Base-by-base conservation (phyloP, 176 grass and related monocot species). In the Alloteropsis semialata region DNA sequence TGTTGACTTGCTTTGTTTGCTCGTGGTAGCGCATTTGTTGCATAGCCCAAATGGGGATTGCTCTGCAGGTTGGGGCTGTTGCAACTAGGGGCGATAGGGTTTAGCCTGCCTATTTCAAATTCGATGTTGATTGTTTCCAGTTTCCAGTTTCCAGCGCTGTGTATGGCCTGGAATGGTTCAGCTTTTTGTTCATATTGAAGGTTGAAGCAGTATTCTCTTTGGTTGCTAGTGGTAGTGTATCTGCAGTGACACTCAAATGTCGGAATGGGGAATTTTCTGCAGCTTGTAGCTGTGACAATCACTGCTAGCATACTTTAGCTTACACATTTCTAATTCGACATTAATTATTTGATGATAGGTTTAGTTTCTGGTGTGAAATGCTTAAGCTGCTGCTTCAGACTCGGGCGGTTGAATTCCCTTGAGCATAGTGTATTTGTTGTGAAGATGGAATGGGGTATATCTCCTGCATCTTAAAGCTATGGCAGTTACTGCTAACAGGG, bases 191-290 rank as follows among this genome's bases (percentile, higher is more conserved):
- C 39, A 22, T 45, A 37, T 2, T 48, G 28, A 21, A 18, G 44
- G n/a, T n/a, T n/a, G n/a, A n/a, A 3, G 0, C 1, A 71, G 54
- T 24, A 24, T 56, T 5, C 29, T 46, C 57, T 65, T 54, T 71
- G 2, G 6, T 10, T 70, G 12, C 54, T 56, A 28, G 10, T 11
- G 12, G 15, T 59, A 36, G 29, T 53, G 51, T 59, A 13, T 19
- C 48, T 48, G 6, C 62, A 44, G 25, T 62, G 29, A 79, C 32
- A 24, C 43, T 17, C 13, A 10, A 80, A 79, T n/a, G n/a, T n/a
- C n/a, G n/a, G n/a, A n/a, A n/a, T 86, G 32, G 66, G 60, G 56
- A 58, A 33, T 75, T 60, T 7, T 59, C 51, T 41, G 69, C 33
- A 36, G 7, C 32, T 75, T 30, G 4, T 24, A 43, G 22, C 48